These are phyloP conservation scores for Athelia sp. DNA, from an alignment of 1,284 basidiomycete species.

Conservation along the genomic window DNA sequence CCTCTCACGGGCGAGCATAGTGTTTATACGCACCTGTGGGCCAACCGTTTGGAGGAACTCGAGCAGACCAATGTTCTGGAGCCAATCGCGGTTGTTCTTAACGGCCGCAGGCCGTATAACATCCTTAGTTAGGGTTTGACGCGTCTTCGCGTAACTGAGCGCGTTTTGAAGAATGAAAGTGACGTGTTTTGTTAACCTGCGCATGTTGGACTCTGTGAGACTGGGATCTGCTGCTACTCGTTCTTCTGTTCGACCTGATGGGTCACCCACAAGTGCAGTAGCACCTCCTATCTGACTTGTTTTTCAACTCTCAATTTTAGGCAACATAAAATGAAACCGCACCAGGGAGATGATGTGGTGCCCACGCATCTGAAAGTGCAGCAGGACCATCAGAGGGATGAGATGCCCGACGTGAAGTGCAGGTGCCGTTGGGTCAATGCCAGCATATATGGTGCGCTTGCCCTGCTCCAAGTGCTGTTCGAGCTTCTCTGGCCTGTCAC, in stretches of 20 bases:
- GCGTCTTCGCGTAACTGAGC: conserved; percentile 49
- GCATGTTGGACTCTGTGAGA: conserved; percentile 67
- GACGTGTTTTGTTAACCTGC: conserved; percentile 62
- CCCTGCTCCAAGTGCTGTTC: neutral
- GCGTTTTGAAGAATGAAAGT: conserved; percentile 71
- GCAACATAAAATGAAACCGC: conserved; percentile 23
- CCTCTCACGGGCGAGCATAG: conserved; percentile 93
- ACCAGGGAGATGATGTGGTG: conserved; percentile 83
- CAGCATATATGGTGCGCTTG: conserved; percentile 71
- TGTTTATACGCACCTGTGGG: conserved; percentile 76
- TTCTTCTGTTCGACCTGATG: conserved; percentile 85
- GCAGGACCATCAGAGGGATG: conserved; percentile 78
- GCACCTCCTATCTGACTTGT: conserved; percentile 88
- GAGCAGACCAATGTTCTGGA: conserved; percentile 66
- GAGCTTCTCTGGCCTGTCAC: neutral
- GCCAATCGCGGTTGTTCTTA: conserved; percentile 87
- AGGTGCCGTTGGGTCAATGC: conserved; percentile 88
- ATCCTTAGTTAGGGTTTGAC: conserved; percentile 16
- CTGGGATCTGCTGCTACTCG: conserved; percentile 63
- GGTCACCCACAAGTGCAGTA: conserved; percentile 96
- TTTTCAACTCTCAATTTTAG: conserved; percentile 2
- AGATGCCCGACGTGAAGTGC: conserved; percentile 94
- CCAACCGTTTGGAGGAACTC: conserved; percentile 87
- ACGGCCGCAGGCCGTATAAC: conserved; percentile 37
- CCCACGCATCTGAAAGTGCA: conserved; percentile 84